These are phyloP conservation scores for Lecanicillium sp. DNA, from an alignment of 2,329 filamentous ascomycete species.

Conservation along the genomic window DNA sequence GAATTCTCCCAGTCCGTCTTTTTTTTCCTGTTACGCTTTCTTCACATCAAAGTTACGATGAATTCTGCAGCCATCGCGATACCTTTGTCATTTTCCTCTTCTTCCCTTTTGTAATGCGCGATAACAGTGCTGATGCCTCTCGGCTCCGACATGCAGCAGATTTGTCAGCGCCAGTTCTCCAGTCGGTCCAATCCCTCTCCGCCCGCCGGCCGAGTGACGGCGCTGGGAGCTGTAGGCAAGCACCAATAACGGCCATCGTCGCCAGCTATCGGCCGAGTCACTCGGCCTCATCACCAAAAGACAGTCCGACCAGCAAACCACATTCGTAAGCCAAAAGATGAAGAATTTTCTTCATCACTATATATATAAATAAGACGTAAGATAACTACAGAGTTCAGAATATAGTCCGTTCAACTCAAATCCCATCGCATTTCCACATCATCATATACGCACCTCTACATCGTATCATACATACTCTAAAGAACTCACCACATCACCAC, in stretches of 20 bases:
- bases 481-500: neutral
- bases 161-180: no score
- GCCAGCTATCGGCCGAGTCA: constrained; percentile 8
- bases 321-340: constrained; percentile 5
- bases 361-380: neutral
- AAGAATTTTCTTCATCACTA: neutral
- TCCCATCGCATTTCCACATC: neutral
- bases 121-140: no score
- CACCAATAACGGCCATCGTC: constrained; percentile 1
- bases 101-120: no score
- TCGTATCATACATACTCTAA: neutral
- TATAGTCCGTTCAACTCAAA: neutral
- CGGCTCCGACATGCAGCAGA: no score
- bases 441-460: neutral
- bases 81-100: neutral
- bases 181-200: constrained; percentile 1
- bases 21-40: neutral
- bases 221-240: no score
- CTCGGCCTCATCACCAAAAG: neutral
- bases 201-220: constrained; percentile 6
- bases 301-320: constrained; percentile 2
- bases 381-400: neutral
- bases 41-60: no score
- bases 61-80: no score
- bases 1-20: neutral